These are phyloP conservation scores for Lagenidium giganteum DNA, from an alignment of 352 stramenopile species.

Conservation along the genomic window DNA sequence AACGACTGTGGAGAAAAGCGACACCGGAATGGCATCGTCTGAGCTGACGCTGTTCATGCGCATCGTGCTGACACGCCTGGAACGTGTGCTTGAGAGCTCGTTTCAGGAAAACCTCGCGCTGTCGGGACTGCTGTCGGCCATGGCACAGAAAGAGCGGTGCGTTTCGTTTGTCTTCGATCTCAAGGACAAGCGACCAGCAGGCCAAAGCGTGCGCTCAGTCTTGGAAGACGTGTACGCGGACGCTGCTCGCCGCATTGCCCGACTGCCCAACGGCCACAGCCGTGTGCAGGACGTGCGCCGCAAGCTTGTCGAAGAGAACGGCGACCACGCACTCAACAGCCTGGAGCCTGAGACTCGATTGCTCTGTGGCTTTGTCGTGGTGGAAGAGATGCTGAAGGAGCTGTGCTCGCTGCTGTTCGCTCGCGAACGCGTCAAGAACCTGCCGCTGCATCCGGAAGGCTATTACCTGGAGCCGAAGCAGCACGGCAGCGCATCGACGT, in stretches of 20 bases:
- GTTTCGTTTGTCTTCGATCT: conserved; percentile 37
- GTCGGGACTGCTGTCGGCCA: conserved; percentile 52
- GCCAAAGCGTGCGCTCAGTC: conserved; percentile 53
- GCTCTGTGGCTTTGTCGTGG: conserved; percentile 55
- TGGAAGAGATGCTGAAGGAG: conserved; percentile 76
- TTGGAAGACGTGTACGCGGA: conserved; percentile 65
- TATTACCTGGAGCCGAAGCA: conserved; percentile 64
- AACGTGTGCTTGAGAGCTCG: conserved; percentile 62
- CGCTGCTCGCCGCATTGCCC: conserved; percentile 38
- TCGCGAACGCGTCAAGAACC: conserved; percentile 45
- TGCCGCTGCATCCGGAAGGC: conserved; percentile 64
- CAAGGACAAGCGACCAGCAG: conserved; percentile 21
- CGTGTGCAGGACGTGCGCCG: conserved; percentile 38
- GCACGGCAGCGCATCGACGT: conserved; percentile 15
- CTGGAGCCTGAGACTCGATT: conserved; percentile 45
- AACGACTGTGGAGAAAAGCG: conserved; percentile 17
- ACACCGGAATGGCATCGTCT: no score
- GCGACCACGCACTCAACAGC: conserved; percentile 32
- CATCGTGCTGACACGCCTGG: conserved; percentile 57
- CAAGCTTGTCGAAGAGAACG: conserved; percentile 48
- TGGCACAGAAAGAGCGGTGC: conserved; percentile 46
- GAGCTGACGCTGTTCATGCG: conserved; percentile 41
- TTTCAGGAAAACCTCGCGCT: conserved; percentile 70
- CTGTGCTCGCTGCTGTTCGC: conserved; percentile 66
- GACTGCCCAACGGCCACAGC: conserved; percentile 35